Evolutionary conservation across 208 protist genomes (phyloP).

Genomic region (Trypanosoma cruzi): DNA sequence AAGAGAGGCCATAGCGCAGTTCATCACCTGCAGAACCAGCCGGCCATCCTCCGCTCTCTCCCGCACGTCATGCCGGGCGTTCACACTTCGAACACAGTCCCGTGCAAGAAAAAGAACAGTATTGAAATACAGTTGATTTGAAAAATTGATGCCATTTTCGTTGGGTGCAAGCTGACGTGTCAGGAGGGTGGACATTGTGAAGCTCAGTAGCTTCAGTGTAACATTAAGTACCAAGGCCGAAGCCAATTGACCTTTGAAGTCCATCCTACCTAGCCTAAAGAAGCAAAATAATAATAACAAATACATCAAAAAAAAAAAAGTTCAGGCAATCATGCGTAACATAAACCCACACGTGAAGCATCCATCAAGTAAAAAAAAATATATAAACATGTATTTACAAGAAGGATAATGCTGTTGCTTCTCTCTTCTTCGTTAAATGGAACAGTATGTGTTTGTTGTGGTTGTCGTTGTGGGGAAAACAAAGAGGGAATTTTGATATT

Average conservation of each 20-base stretch:
- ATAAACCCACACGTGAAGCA: background rate
- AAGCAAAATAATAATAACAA: conserved; percentile 8
- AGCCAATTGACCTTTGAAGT: conserved; percentile 71
- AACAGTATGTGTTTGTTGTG: background rate
- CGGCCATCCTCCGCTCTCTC: conserved; percentile 11
- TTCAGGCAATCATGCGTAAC: background rate
- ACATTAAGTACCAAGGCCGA: conserved; percentile 66
- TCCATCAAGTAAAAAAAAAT: background rate
- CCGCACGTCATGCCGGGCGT: conserved; percentile 39
- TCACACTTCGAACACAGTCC: conserved; percentile 72
- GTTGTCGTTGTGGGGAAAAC: background rate
- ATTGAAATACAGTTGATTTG: conserved; percentile 82
- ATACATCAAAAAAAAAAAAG: conserved; percentile 1
- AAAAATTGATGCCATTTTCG: conserved; percentile 75
- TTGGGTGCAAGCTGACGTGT: conserved; percentile 75
- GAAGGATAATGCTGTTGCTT: background rate
- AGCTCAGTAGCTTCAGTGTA: conserved; percentile 73
- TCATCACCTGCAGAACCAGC: conserved; percentile 33
- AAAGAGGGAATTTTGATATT: background rate
- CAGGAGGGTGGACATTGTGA: conserved; percentile 56
- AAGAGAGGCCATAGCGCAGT: conserved; percentile 44
- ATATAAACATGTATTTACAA: conserved; percentile 14
- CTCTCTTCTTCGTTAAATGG: background rate
- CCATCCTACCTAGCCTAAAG: conserved; percentile 7
- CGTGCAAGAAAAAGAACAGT: conserved; percentile 72